A percentile compares a stretch with the other conserved stretches of the same genome.
These are phyloP conservation scores for Aspergillus texensis DNA, from an alignment of 2,329 filamentous ascomycete genomes.

Conservation along the genomic window DNA sequence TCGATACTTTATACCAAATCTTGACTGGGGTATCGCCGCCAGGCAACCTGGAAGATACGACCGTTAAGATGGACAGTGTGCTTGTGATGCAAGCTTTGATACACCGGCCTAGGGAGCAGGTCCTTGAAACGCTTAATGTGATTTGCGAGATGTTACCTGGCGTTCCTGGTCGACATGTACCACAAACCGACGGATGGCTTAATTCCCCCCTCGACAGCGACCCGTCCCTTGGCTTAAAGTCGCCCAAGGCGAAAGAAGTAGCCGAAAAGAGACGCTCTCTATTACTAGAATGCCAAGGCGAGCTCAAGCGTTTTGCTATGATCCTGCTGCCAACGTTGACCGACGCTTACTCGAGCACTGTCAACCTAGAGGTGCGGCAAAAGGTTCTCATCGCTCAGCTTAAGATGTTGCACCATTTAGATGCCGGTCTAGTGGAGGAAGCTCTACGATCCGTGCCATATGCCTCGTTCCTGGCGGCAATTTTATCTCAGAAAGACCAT, in stretches of 20 bases:
- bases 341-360: slow-evolving; percentile 95
- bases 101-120: slow-evolving; percentile 90
- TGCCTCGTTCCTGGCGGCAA: slow-evolving; percentile 91
- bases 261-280: slow-evolving; percentile 80
- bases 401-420: slow-evolving; percentile 97
- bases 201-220: slow-evolving; percentile 50
- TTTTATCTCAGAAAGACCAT: slow-evolving; percentile 93
- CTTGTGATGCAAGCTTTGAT: slow-evolving; percentile 99
- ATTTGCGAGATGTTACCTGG: slow-evolving; percentile 91
- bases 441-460: slow-evolving; percentile 87
- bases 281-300: slow-evolving; percentile 76
- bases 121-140: slow-evolving; percentile 95
- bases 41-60: slow-evolving; percentile 59
- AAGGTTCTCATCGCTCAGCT: slow-evolving; percentile 95
- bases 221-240: slow-evolving; percentile 40
- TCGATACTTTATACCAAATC: slow-evolving; percentile 97
- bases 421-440: slow-evolving; percentile 79
- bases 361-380: slow-evolving; percentile 90
- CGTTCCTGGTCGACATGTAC: slow-evolving; percentile 61
- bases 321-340: slow-evolving; percentile 94
- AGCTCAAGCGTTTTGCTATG: slow-evolving; percentile 88
- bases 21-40: slow-evolving; percentile 94
- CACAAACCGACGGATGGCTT: slow-evolving; percentile 54
- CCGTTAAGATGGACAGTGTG: slow-evolving; percentile 83
- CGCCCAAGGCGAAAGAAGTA: slow-evolving; percentile 53